Evolutionary conservation across 2,329 filamentous ascomycete genomes (phyloP).

Genomic region (Xylaria sp.): DNA sequence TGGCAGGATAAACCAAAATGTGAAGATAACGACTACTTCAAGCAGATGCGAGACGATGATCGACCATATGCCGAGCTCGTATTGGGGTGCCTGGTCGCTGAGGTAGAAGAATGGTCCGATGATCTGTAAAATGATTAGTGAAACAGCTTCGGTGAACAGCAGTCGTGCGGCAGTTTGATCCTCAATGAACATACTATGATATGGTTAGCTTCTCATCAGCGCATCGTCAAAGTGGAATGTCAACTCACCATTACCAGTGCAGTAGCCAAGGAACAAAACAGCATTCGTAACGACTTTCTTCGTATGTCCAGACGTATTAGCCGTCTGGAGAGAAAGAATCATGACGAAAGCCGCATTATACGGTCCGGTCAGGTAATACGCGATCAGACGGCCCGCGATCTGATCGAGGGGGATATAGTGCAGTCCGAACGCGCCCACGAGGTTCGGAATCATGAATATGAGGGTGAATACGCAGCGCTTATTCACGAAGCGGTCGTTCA

Average conservation of each 20-base stretch:
- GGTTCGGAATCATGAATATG: constrained; percentile 47
- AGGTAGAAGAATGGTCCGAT: constrained; percentile 51
- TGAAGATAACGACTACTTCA: constrained; percentile 44
- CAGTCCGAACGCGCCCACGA: constrained; percentile 49
- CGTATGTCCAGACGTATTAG: constrained; percentile 47
- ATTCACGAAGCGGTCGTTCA: constrained; percentile 23
- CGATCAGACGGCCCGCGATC: constrained; percentile 44
- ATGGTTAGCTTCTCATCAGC: neutral
- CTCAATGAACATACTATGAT: constrained; percentile 7
- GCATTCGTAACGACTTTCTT: constrained; percentile 58
- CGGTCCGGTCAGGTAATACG: constrained; percentile 51
- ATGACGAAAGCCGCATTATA: constrained; percentile 51
- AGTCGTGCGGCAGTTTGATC: neutral
- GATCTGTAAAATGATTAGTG: constrained; percentile 31
- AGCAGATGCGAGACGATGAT: constrained; percentile 51
- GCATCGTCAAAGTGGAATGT: neutral
- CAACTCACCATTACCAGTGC: constrained; percentile 40
- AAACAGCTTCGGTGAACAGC: neutral
- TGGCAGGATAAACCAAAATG: constrained; percentile 42
- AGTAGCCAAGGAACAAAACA: constrained; percentile 48
- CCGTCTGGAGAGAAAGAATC: constrained; percentile 36
- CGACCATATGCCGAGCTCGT: constrained; percentile 49
- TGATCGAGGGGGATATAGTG: constrained; percentile 42
- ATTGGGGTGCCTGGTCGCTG: constrained; percentile 42
- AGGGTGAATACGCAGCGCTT: constrained; percentile 36